These are phyloP conservation scores for Nemania serpens DNA, from an alignment of 2,329 filamentous ascomycete genomes.

Conservation along the genomic window DNA sequence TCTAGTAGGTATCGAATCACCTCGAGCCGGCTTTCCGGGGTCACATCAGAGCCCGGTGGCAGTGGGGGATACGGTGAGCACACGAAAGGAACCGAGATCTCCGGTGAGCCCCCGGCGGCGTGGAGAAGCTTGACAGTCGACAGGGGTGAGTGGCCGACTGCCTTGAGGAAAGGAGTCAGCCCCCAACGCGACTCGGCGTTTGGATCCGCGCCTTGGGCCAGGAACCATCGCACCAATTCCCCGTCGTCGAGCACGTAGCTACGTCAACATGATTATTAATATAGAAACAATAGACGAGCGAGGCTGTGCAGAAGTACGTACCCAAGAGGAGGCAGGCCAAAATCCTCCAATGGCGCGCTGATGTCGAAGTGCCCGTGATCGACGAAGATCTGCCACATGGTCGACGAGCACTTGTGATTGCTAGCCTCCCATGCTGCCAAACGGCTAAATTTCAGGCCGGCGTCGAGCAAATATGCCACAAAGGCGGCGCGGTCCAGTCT, in stretches of 20 bases:
- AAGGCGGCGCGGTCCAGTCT: conserved; percentile 13
- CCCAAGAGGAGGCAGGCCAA: conserved; percentile 1
- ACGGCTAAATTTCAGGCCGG: conserved; percentile 8
- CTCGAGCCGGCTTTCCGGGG: conserved; percentile 5
- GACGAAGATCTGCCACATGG: conserved; percentile 20
- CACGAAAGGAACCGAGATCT: conserved; percentile 16
- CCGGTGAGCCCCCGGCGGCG: conserved; percentile 9
- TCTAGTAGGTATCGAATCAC: conserved; percentile 22
- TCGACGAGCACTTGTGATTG: conserved; percentile 2
- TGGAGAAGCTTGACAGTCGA: conserved; percentile 15
- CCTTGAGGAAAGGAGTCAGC: conserved; percentile 19
- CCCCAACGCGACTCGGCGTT: conserved; percentile 13
- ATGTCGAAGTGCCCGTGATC: conserved; percentile 16
- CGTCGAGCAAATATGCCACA: conserved; percentile 13
- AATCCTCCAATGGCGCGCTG: conserved; percentile 10
- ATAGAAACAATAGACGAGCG: background rate
- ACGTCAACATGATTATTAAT: background rate
- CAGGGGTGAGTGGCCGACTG: conserved; percentile 7
- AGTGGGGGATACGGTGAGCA: conserved; percentile 9
- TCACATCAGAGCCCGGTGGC: background rate
- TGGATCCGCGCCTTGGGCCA: conserved; percentile 14
- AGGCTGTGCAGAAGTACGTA: conserved; percentile 2
- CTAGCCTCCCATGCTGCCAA: conserved; percentile 3
- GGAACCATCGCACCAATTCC: conserved; percentile 10
- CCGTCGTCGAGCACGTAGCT: conserved; percentile 19